These are phyloP conservation scores for Gracilaria caudata DNA, from an alignment of 23 red algal genomes.

Conservation along the genomic window DNA sequence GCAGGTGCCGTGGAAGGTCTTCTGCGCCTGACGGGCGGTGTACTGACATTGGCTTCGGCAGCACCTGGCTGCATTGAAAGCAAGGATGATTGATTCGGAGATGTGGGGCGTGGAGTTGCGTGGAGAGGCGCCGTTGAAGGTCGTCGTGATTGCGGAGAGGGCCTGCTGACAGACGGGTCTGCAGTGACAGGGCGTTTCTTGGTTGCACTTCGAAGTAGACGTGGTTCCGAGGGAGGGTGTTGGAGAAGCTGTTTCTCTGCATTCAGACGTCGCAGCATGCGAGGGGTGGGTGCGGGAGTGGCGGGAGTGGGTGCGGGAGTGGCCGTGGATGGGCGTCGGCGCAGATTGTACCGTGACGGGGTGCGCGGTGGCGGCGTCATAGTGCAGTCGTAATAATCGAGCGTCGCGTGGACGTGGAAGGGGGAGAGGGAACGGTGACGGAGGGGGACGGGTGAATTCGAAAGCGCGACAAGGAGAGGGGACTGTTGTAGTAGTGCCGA, in stretches of 20 bases:
- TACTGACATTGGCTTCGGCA: not conserved
- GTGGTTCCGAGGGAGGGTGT: slow-evolving; percentile 12
- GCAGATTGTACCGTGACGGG: slow-evolving; percentile 33
- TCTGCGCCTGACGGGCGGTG: not conserved
- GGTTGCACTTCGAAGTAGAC: slow-evolving; percentile 12
- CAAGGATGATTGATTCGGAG: not conserved
- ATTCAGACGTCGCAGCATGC: not conserved
- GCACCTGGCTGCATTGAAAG: not conserved
- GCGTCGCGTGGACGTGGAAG: not conserved
- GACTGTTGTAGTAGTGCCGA: not conserved
- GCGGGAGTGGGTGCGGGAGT: not conserved
- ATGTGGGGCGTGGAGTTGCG: not conserved
- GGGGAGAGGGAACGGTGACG: not conserved
- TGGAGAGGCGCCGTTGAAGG: not conserved
- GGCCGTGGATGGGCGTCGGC: slow-evolving; percentile 11
- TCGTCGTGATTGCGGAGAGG: not conserved
- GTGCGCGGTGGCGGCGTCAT: slow-evolving; percentile 16
- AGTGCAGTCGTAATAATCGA: not conserved
- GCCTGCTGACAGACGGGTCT: not conserved
- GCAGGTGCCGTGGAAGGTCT: slow-evolving; percentile 19
- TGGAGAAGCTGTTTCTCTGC: not conserved
- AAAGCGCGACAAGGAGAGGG: not conserved
- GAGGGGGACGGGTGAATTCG: not conserved
- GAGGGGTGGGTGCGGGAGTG: not conserved
- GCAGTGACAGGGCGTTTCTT: not conserved